These are phyloP conservation scores for Loxodes magnus DNA, from an alignment of 73 alveolate genomes.

Conservation along the genomic window DNA sequence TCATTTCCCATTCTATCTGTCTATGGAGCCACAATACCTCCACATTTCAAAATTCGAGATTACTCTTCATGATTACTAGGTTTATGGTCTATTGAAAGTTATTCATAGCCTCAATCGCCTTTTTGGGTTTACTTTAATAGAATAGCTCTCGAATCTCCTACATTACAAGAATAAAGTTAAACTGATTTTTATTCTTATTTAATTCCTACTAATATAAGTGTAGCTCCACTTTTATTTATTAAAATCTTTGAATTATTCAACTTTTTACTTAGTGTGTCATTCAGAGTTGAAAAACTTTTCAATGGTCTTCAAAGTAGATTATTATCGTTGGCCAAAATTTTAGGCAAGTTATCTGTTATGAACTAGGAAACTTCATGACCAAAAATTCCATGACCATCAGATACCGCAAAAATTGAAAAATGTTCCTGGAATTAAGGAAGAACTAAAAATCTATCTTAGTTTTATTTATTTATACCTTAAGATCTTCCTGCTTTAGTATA, in stretches of 20 bases:
- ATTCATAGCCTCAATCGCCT: neutral
- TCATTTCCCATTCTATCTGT: slow-evolving; percentile 43
- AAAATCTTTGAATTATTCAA: too few relatives aligned
- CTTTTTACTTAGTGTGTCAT: neutral
- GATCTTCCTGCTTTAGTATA: too few relatives aligned
- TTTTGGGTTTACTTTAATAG: neutral
- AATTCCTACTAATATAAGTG: neutral
- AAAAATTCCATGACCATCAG: slow-evolving; percentile 53
- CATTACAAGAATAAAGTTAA: slow-evolving; percentile 19
- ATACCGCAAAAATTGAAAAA: slow-evolving; percentile 40
- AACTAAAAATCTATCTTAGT: too few relatives aligned
- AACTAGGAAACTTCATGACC: slow-evolving; percentile 41
- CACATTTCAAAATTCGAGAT: slow-evolving; percentile 39
- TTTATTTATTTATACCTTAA: too few relatives aligned
- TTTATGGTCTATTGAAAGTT: slow-evolving; percentile 71
- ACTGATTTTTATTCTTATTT: too few relatives aligned
- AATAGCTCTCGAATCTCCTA: slow-evolving; percentile 49
- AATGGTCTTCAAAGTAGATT: neutral
- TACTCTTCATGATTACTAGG: slow-evolving; percentile 67
- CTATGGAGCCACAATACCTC: slow-evolving; percentile 65
- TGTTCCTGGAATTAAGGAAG: too few relatives aligned
- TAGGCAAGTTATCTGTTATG: slow-evolving; percentile 34
- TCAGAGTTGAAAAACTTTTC: neutral
- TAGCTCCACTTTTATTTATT: slow-evolving; percentile 1
- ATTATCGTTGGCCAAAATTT: neutral